Conservation (phyloP, 352 stramenopile genomes). For the Lagenidium giganteum region DNA sequence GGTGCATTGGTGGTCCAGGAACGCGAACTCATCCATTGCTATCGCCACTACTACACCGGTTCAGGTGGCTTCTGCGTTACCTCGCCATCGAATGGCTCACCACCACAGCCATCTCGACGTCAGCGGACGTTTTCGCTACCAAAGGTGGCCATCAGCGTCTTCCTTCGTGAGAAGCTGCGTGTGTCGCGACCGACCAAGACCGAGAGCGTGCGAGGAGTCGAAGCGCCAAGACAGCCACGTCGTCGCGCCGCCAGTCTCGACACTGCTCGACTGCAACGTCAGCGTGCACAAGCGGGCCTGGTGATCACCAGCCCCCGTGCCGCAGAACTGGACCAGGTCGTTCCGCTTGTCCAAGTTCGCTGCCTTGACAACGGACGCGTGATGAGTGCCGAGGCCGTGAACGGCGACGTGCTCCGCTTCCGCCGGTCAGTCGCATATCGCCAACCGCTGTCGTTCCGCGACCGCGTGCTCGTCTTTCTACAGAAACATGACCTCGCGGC, state of each 20-base stretch:
- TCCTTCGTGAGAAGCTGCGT: conserved; percentile 44
- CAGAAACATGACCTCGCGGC: no score
- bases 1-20: conserved; percentile 16
- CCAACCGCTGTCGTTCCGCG: no score
- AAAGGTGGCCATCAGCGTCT: conserved; percentile 46
- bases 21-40: conserved; percentile 57
- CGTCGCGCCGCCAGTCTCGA: conserved; percentile 13
- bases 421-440: no score
- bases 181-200: conserved; percentile 31
- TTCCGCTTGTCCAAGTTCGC: no score
- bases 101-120: no score
- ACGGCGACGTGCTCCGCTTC: no score
- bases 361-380: no score
- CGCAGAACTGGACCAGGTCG: no score
- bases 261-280: conserved; percentile 7
- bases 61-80: conserved; percentile 36
- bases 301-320: no score
- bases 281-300: no score
- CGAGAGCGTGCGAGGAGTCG: conserved; percentile 41
- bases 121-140: conserved; percentile 42
- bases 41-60: conserved; percentile 58
- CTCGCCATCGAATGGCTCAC: neutral
- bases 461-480: no score
- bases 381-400: no score
- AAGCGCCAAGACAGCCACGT: conserved; percentile 12